Evolutionary conservation across 768 basidiomycete species (phyloP).

Genomic region (Saitozyma podzolica): DNA sequence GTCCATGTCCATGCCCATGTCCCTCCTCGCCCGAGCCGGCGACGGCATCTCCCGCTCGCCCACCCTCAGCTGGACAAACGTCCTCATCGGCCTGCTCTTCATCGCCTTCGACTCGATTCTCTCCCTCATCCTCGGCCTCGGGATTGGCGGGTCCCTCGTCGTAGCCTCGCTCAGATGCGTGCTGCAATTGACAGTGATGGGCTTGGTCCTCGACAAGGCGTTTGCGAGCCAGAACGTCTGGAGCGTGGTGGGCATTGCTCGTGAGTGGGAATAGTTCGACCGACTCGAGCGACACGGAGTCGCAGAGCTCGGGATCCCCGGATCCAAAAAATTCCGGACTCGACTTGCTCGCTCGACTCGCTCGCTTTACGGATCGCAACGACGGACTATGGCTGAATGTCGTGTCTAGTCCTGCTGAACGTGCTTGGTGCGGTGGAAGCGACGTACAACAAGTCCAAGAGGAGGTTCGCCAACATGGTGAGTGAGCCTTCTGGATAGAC

Average conservation of each 20-base stretch:
- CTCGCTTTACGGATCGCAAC: too few species aligned
- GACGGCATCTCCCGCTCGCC: slow-evolving; percentile 12
- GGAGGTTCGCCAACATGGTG: slow-evolving; percentile 74
- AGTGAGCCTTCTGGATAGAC: not conserved
- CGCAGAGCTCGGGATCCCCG: not conserved
- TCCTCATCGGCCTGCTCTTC: slow-evolving; percentile 72
- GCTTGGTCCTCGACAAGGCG: slow-evolving; percentile 67
- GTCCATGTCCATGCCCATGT: too few species aligned
- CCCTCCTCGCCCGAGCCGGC: too few species aligned
- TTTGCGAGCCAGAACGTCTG: slow-evolving; percentile 74
- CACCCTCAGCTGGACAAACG: slow-evolving; percentile 68
- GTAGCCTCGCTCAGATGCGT: slow-evolving; percentile 73
- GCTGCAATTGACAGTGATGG: slow-evolving; percentile 74
- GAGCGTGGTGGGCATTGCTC: slow-evolving; percentile 70
- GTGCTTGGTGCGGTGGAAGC: slow-evolving; percentile 75
- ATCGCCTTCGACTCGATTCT: slow-evolving; percentile 70
- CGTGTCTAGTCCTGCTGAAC: slow-evolving; percentile 65
- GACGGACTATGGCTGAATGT: not conserved
- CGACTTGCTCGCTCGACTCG: too few species aligned
- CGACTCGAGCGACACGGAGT: not conserved
- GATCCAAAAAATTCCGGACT: too few species aligned
- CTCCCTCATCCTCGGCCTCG: slow-evolving; percentile 67
- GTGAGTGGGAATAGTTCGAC: slow-evolving; percentile 56
- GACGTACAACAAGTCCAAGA: slow-evolving; percentile 75
- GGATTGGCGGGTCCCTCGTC: slow-evolving; percentile 67